Evolutionary conservation across 2,329 filamentous ascomycete species (phyloP).

Genomic region (Fusarium sp.): DNA sequence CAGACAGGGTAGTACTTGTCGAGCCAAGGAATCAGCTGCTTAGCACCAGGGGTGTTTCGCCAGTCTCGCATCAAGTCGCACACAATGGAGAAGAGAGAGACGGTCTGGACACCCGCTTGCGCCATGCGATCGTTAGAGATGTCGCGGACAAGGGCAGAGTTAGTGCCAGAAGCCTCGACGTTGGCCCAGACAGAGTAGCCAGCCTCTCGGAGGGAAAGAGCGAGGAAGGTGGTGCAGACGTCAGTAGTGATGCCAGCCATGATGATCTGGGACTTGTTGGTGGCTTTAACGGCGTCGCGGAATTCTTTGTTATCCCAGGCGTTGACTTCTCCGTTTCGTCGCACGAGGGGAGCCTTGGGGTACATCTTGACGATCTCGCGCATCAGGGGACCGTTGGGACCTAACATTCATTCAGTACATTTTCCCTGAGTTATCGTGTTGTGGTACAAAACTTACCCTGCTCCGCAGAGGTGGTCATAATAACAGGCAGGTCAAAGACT

Average conservation of each 20-base stretch:
- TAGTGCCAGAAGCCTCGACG: conserved; percentile 79
- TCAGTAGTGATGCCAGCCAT: conserved; percentile 81
- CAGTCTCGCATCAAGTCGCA: conserved; percentile 81
- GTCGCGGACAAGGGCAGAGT: conserved; percentile 71
- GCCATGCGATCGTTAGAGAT: conserved; percentile 78
- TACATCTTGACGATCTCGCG: conserved; percentile 79
- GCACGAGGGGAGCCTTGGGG: conserved; percentile 75
- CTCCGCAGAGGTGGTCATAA: conserved; percentile 80
- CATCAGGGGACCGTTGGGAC: conserved; percentile 79
- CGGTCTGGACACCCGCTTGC: conserved; percentile 74
- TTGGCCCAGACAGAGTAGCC: conserved; percentile 83
- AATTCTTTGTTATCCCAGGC: conserved; percentile 84
- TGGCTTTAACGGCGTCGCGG: conserved; percentile 73
- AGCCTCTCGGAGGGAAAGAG: conserved; percentile 77
- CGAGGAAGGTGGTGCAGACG: conserved; percentile 81
- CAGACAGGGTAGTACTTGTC: conserved; percentile 77
- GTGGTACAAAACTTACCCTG: conserved; percentile 9
- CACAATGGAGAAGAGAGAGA: conserved; percentile 74
- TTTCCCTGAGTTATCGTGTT: fast-evolving
- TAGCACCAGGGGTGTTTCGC: conserved; percentile 67
- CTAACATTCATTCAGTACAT: conserved; percentile 49
- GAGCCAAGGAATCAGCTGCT: conserved; percentile 73
- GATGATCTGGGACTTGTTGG: conserved; percentile 78
- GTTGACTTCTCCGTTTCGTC: conserved; percentile 80
- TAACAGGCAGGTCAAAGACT: conserved; percentile 76